phyloP scores from a whole-genome alignment of 768 basidiomycete species.

The Gelatoporia subvermispora region DNA sequence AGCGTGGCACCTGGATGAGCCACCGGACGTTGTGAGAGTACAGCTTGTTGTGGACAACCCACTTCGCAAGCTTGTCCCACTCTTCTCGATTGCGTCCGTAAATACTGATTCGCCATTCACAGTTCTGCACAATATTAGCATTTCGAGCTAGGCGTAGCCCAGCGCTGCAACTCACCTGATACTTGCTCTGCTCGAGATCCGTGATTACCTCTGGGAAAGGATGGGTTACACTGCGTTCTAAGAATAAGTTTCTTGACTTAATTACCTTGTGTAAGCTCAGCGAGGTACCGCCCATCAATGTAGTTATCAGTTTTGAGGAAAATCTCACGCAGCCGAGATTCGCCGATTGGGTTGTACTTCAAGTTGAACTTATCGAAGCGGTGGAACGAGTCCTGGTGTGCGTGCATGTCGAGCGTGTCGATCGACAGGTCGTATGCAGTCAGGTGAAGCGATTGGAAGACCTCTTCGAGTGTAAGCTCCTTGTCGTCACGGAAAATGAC shows the following conservation, averaged over 20 bases:
- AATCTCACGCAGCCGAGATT: constrained; percentile 91
- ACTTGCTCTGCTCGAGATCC: constrained; percentile 98
- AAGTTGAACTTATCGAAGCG: constrained; percentile 98
- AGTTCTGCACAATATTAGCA: constrained; percentile 53
- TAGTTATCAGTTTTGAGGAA: constrained; percentile 98
- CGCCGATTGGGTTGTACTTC: constrained; percentile 96
- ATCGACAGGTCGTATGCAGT: constrained; percentile 98
- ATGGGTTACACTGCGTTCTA: neutral
- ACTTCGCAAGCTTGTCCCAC: constrained; percentile 98
- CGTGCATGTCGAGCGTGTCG: constrained; percentile 99
- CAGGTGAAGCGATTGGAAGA: constrained; percentile 93
- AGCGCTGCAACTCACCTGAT: constrained; percentile 57
- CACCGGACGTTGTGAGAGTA: constrained; percentile 97
- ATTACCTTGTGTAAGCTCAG: constrained; percentile 87
- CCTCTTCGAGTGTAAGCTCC: constrained; percentile 82
- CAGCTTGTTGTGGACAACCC: constrained; percentile 91
- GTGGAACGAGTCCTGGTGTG: constrained; percentile 96
- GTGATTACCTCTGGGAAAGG: constrained; percentile 77
- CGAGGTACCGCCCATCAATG: constrained; percentile 88
- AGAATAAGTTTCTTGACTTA: constrained; percentile 6
- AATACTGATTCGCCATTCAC: constrained; percentile 96
- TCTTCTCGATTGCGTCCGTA: constrained; percentile 81
- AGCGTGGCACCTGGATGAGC: constrained; percentile 91
- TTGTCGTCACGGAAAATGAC: constrained; percentile 94
- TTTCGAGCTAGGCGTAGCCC: no score